phyloP scores from a whole-genome alignment of 1,284 basidiomycete species.

The Tranzscheliella williamsii region DNA sequence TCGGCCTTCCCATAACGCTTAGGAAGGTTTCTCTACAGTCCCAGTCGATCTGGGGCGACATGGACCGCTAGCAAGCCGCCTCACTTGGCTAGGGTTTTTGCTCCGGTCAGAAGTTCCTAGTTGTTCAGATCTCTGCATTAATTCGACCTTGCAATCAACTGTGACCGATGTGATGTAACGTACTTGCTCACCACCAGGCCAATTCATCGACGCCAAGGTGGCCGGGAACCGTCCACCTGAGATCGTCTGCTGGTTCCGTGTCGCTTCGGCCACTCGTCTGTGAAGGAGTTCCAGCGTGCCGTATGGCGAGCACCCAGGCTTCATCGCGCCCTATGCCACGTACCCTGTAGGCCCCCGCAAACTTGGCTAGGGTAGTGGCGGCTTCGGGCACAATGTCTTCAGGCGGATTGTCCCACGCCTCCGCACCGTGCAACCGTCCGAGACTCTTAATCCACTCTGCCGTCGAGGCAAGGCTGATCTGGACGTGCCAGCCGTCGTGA shows the following conservation, averaged over 20 bases:
- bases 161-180: too few species aligned
- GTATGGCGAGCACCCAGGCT: slow-evolving; percentile 9
- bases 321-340: slow-evolving; percentile 2
- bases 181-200: slow-evolving; percentile 5
- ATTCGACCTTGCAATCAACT: too few species aligned
- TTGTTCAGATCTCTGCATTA: too few species aligned
- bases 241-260: neutral
- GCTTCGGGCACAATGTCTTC: slow-evolving; percentile 1
- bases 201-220: slow-evolving; percentile 16
- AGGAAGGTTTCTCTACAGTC: too few species aligned
- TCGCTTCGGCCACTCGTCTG: neutral
- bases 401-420: slow-evolving; percentile 12
- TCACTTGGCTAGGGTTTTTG: too few species aligned
- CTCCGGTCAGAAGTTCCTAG: too few species aligned
- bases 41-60: too few species aligned
- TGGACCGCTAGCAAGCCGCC: too few species aligned
- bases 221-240: slow-evolving; percentile 10
- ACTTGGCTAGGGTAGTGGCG: neutral
- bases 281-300: slow-evolving; percentile 2
- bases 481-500: slow-evolving; percentile 12
- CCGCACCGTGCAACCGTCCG: slow-evolving; percentile 8
- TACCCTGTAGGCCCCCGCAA: slow-evolving; percentile 6
- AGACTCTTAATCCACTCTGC: slow-evolving; percentile 23
- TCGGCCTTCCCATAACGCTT: too few species aligned
- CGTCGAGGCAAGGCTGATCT: slow-evolving; percentile 16